Evolutionary conservation across 2,329 filamentous ascomycete genomes (phyloP).

Genomic region (Fusarium compactum): DNA sequence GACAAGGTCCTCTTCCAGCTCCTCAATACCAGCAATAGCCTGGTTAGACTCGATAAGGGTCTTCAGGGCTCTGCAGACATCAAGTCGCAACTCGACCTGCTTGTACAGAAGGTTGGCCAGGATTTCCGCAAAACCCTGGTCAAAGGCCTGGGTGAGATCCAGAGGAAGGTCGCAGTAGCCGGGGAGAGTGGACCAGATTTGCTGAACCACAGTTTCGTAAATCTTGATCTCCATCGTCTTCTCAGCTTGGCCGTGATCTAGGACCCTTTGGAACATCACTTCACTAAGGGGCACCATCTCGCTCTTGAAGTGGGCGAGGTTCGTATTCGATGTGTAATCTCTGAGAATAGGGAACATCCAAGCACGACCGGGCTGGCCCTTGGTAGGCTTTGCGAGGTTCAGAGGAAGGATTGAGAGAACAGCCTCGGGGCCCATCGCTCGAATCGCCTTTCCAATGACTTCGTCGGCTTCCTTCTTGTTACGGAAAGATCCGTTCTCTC

Average conservation of each 20-base stretch:
- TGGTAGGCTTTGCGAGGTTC: slow-evolving; percentile 82
- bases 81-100: slow-evolving; percentile 86
- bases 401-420: slow-evolving; percentile 86
- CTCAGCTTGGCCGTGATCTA: slow-evolving; percentile 83
- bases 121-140: slow-evolving; percentile 89
- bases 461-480: slow-evolving; percentile 96
- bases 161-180: slow-evolving; percentile 95
- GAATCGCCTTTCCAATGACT: slow-evolving; percentile 87
- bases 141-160: slow-evolving; percentile 81
- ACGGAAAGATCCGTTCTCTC: slow-evolving; percentile 87
- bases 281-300: slow-evolving; percentile 93
- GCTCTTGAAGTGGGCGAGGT: slow-evolving; percentile 83
- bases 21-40: slow-evolving; percentile 77
- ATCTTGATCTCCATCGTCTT: slow-evolving; percentile 98
- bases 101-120: slow-evolving; percentile 92
- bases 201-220: slow-evolving; percentile 94
- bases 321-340: slow-evolving; percentile 90
- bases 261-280: slow-evolving; percentile 86
- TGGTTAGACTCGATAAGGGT: slow-evolving; percentile 93
- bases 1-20: slow-evolving; percentile 76
- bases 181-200: slow-evolving; percentile 93
- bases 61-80: slow-evolving; percentile 88
- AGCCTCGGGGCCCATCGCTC: slow-evolving; percentile 88
- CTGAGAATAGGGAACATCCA: slow-evolving; percentile 95
- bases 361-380: slow-evolving; percentile 84